Percentiles rank a stretch among this genome's conserved stretches.
These are phyloP conservation scores for Hortaea sp. DNA, from an alignment of 2,329 filamentous ascomycete genomes.

Conservation along the genomic window DNA sequence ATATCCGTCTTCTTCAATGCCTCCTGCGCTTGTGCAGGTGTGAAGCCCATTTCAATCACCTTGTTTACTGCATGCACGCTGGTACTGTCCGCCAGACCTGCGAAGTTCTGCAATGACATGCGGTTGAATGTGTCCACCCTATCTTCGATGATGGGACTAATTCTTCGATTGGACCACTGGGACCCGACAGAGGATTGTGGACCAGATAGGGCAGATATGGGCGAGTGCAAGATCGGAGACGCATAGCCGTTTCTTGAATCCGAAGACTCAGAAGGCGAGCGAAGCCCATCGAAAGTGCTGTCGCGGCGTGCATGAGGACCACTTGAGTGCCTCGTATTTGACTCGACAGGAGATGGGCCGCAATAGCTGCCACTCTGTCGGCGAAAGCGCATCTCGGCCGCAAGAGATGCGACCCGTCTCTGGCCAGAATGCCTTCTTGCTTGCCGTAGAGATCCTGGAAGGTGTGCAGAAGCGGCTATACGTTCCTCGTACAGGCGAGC, in stretches of 20 bases:
- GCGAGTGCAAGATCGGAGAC: not conserved
- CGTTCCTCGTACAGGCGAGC: conserved; percentile 49
- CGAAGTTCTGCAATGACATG: conserved; percentile 8
- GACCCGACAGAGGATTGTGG: not conserved
- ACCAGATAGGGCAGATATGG: not conserved
- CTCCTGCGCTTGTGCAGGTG: conserved; percentile 43
- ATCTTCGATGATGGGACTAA: conserved; percentile 21
- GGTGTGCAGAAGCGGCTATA: conserved; percentile 23
- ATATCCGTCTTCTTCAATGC: conserved; percentile 50
- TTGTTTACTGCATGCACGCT: conserved; percentile 47
- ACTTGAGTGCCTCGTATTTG: conserved; percentile 27
- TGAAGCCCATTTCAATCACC: conserved; percentile 53
- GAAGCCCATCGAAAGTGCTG: conserved; percentile 2
- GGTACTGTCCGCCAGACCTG: conserved; percentile 38
- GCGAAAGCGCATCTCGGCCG: conserved; percentile 31
- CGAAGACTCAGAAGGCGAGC: too few species aligned
- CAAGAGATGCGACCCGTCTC: conserved; percentile 32
- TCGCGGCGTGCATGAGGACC: conserved; percentile 18
- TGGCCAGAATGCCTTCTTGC: conserved; percentile 31
- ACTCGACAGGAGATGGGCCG: conserved; percentile 29
- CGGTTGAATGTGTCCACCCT: conserved; percentile 13
- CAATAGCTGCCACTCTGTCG: conserved; percentile 27
- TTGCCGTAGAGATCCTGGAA: conserved; percentile 11
- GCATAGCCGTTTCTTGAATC: too few species aligned
- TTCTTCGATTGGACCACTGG: conserved; percentile 4